Evolutionary conservation across 1,139 yeast genomes (phyloP).

Genomic region (Geotrichum klebahnii): DNA sequence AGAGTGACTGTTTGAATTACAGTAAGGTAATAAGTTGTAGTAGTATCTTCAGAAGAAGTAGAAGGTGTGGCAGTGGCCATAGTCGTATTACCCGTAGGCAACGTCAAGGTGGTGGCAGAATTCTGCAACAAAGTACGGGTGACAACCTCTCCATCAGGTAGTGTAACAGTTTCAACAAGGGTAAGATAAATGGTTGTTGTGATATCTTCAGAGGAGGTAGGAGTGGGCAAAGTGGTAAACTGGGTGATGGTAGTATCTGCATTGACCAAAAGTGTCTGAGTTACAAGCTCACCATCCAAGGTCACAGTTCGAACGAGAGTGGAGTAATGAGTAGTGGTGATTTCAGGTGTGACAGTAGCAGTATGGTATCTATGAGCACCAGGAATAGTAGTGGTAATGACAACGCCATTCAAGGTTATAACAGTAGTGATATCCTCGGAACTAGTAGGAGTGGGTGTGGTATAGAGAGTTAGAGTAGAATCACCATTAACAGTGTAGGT

Average conservation of each 20-base stretch:
- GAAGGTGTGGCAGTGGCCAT: slow-evolving; percentile 3
- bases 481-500: slow-evolving; percentile 7
- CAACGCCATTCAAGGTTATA: background rate
- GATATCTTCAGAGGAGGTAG: slow-evolving; percentile 10
- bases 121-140: slow-evolving; percentile 1
- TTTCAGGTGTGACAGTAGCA: background rate
- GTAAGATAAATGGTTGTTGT: slow-evolving; percentile 12
- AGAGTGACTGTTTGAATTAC: slow-evolving; percentile 12
- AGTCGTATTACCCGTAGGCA: too few relatives aligned
- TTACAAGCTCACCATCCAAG: slow-evolving; percentile 3
- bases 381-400: background rate
- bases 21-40: slow-evolving; percentile 5
- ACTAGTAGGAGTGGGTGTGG: slow-evolving; percentile 1
- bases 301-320: slow-evolving; percentile 11
- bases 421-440: slow-evolving; percentile 7
- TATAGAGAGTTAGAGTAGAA: background rate
- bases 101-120: slow-evolving; percentile 3
- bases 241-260: slow-evolving; percentile 5
- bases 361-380: background rate
- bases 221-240: slow-evolving; percentile 1
- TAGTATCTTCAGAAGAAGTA: background rate
- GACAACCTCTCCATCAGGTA: slow-evolving; percentile 2
- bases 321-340: background rate
- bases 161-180: slow-evolving; percentile 6
- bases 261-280: slow-evolving; percentile 8